A percentile compares a stretch with the other conserved stretches of the same genome.
Conservation (phyloP, 169 alveolate genomes). For the Plasmodium inui region DNA sequence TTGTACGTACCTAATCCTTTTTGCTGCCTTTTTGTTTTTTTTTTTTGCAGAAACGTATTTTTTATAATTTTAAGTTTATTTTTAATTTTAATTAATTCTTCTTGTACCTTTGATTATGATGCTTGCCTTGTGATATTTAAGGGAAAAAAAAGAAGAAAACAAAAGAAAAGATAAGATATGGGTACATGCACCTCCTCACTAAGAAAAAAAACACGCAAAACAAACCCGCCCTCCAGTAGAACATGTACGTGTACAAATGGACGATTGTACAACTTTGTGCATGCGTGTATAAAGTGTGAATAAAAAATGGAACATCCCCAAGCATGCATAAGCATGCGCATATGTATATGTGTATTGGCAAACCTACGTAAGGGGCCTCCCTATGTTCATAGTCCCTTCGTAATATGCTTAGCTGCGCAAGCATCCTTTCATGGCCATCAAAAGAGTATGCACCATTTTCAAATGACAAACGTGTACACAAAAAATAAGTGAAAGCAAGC, state of each 20-base stretch:
- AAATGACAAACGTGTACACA: neutral
- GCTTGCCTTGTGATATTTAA: conserved; percentile 17
- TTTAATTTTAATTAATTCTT: neutral
- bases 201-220: conserved; percentile 32
- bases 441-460: neutral
- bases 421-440: neutral
- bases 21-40: neutral
- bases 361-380: neutral
- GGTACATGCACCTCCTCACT: conserved; percentile 74
- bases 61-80: conserved; percentile 10
- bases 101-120: conserved; percentile 9
- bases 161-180: conserved; percentile 45
- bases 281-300: neutral
- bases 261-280: neutral
- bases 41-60: neutral
- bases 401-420: neutral
- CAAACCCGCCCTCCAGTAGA: neutral
- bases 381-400: neutral
- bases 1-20: neutral
- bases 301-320: neutral
- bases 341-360: neutral
- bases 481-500: neutral
- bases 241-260: conserved; percentile 2
- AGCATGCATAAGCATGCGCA: neutral
- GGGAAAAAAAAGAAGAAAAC: neutral